Conservation (phyloP, 108 stramenopile species). For the Skeletonema costatum region DNA sequence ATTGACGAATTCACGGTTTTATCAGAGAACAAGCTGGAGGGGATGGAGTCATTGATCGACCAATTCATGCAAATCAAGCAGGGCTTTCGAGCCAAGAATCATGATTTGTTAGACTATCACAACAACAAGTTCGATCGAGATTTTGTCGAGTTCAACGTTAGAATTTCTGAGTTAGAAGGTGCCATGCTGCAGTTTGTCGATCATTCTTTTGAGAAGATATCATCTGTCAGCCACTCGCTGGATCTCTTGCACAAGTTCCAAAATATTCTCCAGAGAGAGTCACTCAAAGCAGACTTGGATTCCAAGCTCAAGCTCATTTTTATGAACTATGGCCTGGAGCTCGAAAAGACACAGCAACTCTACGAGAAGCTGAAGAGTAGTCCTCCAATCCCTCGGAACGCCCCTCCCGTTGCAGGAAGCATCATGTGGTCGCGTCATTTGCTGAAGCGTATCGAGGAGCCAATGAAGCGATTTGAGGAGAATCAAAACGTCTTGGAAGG, state of each 20-base stretch:
- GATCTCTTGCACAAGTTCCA: conserved; percentile 87
- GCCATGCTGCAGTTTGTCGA: conserved; percentile 89
- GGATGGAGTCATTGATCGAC: conserved; percentile 87
- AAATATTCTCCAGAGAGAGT: conserved; percentile 84
- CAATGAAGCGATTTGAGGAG: conserved; percentile 91
- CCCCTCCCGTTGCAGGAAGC: conserved; percentile 91
- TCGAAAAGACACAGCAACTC: conserved; percentile 91
- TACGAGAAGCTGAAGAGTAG: conserved; percentile 92
- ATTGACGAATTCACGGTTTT: conserved; percentile 85
- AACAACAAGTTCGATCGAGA: conserved; percentile 90
- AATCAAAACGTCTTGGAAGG: conserved; percentile 77
- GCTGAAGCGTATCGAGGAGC: conserved; percentile 90
- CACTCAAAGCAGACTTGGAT: conserved; percentile 84
- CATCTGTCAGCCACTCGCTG: conserved; percentile 85
- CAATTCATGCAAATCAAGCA: conserved; percentile 74
- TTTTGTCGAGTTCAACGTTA: conserved; percentile 92
- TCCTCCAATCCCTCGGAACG: conserved; percentile 87
- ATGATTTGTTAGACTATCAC: conserved; percentile 89
- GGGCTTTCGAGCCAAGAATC: conserved; percentile 78
- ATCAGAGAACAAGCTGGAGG: conserved; percentile 85
- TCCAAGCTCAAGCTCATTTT: conserved; percentile 91
- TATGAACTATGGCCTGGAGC: conserved; percentile 90
- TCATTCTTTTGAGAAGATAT: conserved; percentile 87
- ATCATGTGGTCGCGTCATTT: conserved; percentile 90
- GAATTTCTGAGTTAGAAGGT: conserved; percentile 75